A percentile compares a stretch with the other conserved stretches of the same genome.
phyloP scores from a whole-genome alignment of 2,329 filamentous ascomycete species.

The Arthrobotrys entomopaga region DNA sequence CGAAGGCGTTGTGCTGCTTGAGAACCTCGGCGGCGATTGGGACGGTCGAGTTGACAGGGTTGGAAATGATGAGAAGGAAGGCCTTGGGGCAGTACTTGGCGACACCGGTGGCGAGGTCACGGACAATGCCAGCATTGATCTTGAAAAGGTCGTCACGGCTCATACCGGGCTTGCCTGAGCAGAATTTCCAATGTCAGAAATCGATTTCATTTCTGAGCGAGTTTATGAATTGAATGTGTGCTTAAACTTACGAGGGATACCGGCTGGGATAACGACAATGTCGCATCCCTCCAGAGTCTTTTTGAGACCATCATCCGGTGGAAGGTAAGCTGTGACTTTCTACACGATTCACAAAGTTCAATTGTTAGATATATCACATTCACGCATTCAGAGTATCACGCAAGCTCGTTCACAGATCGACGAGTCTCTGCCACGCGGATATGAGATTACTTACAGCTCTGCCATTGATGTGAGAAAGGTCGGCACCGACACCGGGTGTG shows the following conservation, averaged over 20 bases:
- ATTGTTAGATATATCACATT: constrained; percentile 25
- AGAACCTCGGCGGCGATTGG: constrained; percentile 97
- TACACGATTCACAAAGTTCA: constrained; percentile 61
- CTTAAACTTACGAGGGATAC: constrained; percentile 90
- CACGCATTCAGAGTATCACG: constrained; percentile 31
- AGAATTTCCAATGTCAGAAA: constrained; percentile 10
- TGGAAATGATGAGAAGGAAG: constrained; percentile 96
- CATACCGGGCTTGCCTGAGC: constrained; percentile 95
- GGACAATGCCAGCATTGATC: constrained; percentile 98
- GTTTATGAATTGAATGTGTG: neutral
- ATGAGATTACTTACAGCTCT: constrained; percentile 72
- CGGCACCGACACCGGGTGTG: constrained; percentile 92
- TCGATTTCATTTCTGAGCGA: neutral
- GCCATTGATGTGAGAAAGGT: constrained; percentile 97
- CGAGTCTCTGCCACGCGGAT: constrained; percentile 16
- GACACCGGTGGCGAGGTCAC: constrained; percentile 87
- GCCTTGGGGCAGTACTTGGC: constrained; percentile 92
- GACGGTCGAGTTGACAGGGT: constrained; percentile 99
- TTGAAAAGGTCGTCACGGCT: constrained; percentile 99
- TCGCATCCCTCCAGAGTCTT: constrained; percentile 90
- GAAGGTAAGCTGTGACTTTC: constrained; percentile 89
- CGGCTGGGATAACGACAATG: constrained; percentile 95
- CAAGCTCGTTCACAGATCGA: constrained; percentile 6
- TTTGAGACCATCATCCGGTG: constrained; percentile 84
- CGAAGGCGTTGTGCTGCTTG: constrained; percentile 91